Conservation (phyloP, 495 filamentous ascomycete genomes). For the Penicillium canescens region DNA sequence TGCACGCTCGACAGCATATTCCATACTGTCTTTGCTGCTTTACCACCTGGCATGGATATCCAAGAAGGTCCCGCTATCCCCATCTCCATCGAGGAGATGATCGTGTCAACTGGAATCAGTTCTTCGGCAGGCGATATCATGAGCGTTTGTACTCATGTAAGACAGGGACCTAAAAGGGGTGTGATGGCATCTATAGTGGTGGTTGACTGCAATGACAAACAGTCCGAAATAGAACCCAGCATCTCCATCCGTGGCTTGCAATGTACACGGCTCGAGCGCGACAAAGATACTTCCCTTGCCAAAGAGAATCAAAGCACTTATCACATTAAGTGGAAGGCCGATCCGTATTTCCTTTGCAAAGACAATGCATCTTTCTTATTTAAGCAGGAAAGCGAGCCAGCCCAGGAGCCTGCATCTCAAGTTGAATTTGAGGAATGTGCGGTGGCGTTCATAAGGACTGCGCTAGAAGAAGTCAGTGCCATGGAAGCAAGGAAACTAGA, state of each 20-base stretch:
- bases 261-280: conserved; percentile 14
- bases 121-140: conserved; percentile 14
- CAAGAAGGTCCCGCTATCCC: conserved; percentile 26
- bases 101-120: conserved; percentile 15
- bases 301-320: conserved; percentile 14
- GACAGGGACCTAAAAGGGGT: background rate
- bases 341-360: conserved; percentile 13
- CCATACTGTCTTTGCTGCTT: conserved; percentile 30
- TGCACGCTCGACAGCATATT: conserved; percentile 47
- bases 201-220: background rate
- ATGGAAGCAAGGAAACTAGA: background rate
- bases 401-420: background rate
- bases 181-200: conserved; percentile 16
- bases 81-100: conserved; percentile 26
- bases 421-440: background rate
- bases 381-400: background rate
- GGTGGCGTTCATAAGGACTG: background rate
- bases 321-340: conserved; percentile 21
- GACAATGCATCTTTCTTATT: background rate
- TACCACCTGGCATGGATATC: conserved; percentile 3
- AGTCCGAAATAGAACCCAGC: background rate
- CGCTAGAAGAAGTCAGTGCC: background rate
- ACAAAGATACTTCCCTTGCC: background rate
- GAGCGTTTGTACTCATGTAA: conserved; percentile 15
- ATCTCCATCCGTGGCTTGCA: conserved; percentile 19